A percentile compares a stretch with the other conserved stretches of the same genome.
These are phyloP conservation scores for Papiliotrema terrestris DNA, from an alignment of 1,284 basidiomycete genomes.

Conservation along the genomic window DNA sequence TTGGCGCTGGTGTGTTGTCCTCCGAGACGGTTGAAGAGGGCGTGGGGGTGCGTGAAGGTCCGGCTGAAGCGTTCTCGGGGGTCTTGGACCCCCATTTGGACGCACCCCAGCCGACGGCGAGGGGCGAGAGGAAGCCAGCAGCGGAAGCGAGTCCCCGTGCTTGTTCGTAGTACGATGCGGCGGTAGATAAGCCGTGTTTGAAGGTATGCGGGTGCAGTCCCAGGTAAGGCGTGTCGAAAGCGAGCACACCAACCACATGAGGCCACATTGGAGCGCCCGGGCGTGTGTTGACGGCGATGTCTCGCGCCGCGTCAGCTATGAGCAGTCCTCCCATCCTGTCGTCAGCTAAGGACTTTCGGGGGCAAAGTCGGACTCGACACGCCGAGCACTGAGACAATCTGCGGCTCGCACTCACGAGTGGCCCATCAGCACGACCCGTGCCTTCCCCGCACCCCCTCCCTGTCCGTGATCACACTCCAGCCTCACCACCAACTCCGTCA, in stretches of 20 bases:
- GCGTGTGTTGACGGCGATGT: conserved; percentile 56
- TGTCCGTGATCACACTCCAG: conserved; percentile 64
- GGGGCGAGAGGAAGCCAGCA: conserved; percentile 57
- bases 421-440: conserved; percentile 80
- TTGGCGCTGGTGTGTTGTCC: not conserved
- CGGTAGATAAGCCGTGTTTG: conserved; percentile 79
- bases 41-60: not conserved
- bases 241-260: conserved; percentile 39
- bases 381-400: not conserved
- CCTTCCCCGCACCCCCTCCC: conserved; percentile 68
- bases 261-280: conserved; percentile 44
- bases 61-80: not conserved
- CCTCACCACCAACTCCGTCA: conserved; percentile 72
- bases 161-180: conserved; percentile 65
- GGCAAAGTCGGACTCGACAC: too few relatives aligned
- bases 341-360: too few relatives aligned
- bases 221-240: conserved; percentile 15
- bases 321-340: conserved; percentile 83
- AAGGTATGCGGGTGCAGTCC: too few relatives aligned
- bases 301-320: conserved; percentile 75
- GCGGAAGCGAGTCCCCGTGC: conserved; percentile 56
- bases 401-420: conserved; percentile 63
- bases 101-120: conserved; percentile 50
- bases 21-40: not conserved
- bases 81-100: conserved; percentile 39